These are phyloP conservation scores for Zoysia japonica DNA, from an alignment of 176 grass and related monocot genomes.

Conservation along the genomic window DNA sequence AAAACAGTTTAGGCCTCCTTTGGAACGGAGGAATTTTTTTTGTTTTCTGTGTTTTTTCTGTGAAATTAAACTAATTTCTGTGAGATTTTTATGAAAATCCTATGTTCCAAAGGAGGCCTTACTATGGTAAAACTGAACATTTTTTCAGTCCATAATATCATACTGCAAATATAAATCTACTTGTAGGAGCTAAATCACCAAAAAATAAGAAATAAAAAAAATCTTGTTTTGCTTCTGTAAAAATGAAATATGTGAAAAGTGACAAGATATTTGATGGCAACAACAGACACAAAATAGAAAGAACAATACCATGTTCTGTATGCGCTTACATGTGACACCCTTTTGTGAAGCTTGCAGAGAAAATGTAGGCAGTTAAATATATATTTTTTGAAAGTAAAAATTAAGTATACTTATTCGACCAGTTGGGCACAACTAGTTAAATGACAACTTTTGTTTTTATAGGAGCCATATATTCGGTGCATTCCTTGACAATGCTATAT, in stretches of 20 bases:
- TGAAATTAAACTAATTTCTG: too few species aligned
- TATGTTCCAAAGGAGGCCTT: too few species aligned
- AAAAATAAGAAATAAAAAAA: not conserved
- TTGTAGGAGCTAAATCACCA: too few species aligned
- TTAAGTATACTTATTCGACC: not conserved
- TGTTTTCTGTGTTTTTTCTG: too few species aligned
- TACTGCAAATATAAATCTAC: too few species aligned
- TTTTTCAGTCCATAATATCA: too few species aligned
- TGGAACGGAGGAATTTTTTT: too few species aligned
- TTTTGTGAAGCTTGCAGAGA: not conserved
- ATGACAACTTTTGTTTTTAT: not conserved
- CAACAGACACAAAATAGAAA: not conserved
- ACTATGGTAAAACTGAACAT: too few species aligned
- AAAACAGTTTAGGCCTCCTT: too few species aligned
- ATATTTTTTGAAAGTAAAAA: not conserved
- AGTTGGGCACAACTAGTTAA: not conserved
- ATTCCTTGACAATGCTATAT: constrained; percentile 13
- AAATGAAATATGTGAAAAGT: not conserved
- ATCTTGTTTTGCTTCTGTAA: not conserved
- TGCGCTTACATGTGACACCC: not conserved
- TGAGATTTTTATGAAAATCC: too few species aligned
- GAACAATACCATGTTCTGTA: not conserved
- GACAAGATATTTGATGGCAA: not conserved
- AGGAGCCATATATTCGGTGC: not conserved
- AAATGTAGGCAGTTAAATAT: not conserved